phyloP scores from a whole-genome alignment of 2,329 filamentous ascomycete genomes.

The Colletotrichum cordylinicola region DNA sequence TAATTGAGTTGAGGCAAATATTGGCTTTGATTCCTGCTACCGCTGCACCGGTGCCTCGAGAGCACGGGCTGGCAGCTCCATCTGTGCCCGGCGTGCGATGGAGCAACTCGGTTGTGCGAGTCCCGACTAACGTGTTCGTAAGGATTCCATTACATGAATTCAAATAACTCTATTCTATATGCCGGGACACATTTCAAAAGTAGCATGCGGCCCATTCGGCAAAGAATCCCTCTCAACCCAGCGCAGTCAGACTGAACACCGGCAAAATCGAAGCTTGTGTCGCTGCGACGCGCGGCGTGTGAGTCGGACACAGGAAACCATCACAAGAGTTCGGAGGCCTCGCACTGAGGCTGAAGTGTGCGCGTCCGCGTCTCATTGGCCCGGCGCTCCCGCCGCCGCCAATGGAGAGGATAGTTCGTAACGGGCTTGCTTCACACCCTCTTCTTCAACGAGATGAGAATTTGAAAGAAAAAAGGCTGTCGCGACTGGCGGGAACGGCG shows the following conservation, averaged over 20 bases:
- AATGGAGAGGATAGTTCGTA: background rate
- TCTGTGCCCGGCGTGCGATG: background rate
- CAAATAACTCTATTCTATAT: background rate
- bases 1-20: background rate
- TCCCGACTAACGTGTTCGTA: background rate
- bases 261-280: background rate
- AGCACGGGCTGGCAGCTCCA: background rate
- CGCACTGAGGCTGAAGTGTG: background rate
- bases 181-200: background rate
- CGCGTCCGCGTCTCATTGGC: background rate
- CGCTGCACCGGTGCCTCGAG: background rate
- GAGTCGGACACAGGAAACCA: background rate
- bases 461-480: background rate
- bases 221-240: background rate
- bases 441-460: background rate
- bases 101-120: background rate
- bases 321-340: background rate
- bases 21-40: background rate
- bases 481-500: background rate
- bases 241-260: background rate
- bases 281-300: background rate
- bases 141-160: background rate
- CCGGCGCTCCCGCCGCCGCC: background rate
- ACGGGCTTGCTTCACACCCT: background rate
- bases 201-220: background rate